phyloP scores from a whole-genome alignment of 495 filamentous ascomycete genomes.

The Alectoria sarmentosa region DNA sequence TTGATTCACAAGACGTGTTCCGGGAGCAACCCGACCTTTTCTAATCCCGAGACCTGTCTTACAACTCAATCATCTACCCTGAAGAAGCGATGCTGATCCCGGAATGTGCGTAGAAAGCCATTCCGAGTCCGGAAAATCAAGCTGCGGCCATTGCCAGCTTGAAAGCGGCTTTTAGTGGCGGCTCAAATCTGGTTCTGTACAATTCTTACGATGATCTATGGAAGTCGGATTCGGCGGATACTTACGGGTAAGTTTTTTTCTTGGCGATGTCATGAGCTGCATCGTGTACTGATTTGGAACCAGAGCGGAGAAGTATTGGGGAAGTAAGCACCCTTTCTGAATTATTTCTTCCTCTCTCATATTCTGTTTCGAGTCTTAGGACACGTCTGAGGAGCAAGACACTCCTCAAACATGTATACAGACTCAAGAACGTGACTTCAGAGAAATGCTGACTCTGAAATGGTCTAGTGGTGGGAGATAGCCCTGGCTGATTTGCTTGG shows the following conservation, averaged over 20 bases:
- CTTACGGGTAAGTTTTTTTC: constrained; percentile 37
- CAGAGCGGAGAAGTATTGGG: constrained; percentile 3
- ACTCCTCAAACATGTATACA: too few relatives aligned
- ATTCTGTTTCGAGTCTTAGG: too few relatives aligned
- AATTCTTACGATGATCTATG: constrained; percentile 69
- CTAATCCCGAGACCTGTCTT: not conserved
- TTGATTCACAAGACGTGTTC: too few relatives aligned
- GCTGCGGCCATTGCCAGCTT: constrained; percentile 56
- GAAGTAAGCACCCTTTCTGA: too few relatives aligned
- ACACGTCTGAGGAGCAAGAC: too few relatives aligned
- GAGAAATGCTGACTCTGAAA: too few relatives aligned
- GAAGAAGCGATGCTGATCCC: not conserved
- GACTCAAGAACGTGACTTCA: too few relatives aligned
- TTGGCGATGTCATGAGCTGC: not conserved
- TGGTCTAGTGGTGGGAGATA: too few relatives aligned
- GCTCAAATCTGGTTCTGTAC: constrained; percentile 56
- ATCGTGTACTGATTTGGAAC: not conserved
- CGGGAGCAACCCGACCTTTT: too few relatives aligned
- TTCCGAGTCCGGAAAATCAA: constrained; percentile 59
- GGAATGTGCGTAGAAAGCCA: constrained; percentile 61
- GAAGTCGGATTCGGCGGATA: constrained; percentile 60
- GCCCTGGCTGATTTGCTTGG: not conserved
- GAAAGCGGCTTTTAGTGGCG: constrained; percentile 40
- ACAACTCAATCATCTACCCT: not conserved
- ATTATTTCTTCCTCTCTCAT: too few relatives aligned